Percentiles rank a stretch among this genome's conserved stretches.
phyloP scores from a whole-genome alignment of 768 basidiomycete species.

The Rhodotorula taiwanensis region DNA sequence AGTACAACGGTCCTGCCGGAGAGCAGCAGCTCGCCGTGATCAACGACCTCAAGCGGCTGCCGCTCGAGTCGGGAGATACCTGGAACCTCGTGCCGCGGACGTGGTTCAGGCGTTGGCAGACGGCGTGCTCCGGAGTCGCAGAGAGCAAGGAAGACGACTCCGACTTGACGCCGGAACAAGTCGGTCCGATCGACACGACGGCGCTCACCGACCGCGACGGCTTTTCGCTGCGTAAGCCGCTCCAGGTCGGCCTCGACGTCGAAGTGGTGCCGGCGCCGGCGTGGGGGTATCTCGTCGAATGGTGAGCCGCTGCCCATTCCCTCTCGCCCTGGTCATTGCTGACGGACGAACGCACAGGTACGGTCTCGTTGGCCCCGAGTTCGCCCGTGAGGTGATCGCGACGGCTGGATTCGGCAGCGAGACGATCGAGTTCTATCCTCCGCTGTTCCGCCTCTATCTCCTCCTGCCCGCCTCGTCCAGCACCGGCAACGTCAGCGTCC shows the following conservation, averaged over 20 bases:
- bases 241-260: slow-evolving; percentile 60
- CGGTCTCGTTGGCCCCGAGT: slow-evolving; percentile 54
- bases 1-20: slow-evolving; percentile 44
- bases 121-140: slow-evolving; percentile 57
- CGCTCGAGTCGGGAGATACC: slow-evolving; percentile 60
- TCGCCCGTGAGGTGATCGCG: slow-evolving; percentile 63
- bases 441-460: slow-evolving; percentile 56
- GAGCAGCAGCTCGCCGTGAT: slow-evolving; percentile 53
- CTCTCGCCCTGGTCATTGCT: too few species aligned
- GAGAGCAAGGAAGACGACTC: slow-evolving; percentile 48
- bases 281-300: slow-evolving; percentile 62
- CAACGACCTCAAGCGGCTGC: slow-evolving; percentile 43
- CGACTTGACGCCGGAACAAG: slow-evolving; percentile 47
- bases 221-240: slow-evolving; percentile 38
- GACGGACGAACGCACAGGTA: too few species aligned
- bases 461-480: slow-evolving; percentile 47
- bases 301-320: slow-evolving; percentile 50
- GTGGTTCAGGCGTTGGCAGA: slow-evolving; percentile 72
- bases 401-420: slow-evolving; percentile 53
- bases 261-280: slow-evolving; percentile 67
- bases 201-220: slow-evolving; percentile 56
- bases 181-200: slow-evolving; percentile 68
- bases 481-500: slow-evolving; percentile 41
- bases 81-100: slow-evolving; percentile 68
- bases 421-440: slow-evolving; percentile 66